Percentiles rank a stretch among this genome's conserved stretches.
These are phyloP conservation scores for Candida corydali DNA, from an alignment of 805 yeast species.

Conservation along the genomic window DNA sequence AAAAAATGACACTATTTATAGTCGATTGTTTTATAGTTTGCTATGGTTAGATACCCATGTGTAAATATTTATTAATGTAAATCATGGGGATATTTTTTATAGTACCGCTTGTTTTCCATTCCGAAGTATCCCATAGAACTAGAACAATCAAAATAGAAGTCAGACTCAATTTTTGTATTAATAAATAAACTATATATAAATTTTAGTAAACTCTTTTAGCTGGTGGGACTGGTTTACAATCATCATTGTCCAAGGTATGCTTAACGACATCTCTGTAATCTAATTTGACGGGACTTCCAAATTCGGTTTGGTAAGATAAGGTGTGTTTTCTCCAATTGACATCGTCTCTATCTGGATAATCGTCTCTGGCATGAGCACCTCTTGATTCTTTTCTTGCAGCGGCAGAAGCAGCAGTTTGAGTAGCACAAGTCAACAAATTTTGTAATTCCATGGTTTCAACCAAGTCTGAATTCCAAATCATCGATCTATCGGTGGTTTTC, in stretches of 20 bases:
- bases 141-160: too few relatives aligned
- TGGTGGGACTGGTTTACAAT: slow-evolving; percentile 96
- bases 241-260: slow-evolving; percentile 83
- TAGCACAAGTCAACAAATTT: slow-evolving; percentile 95
- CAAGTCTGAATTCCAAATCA: slow-evolving; percentile 98
- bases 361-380: slow-evolving; percentile 99
- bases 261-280: slow-evolving; percentile 82
- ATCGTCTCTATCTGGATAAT: slow-evolving; percentile 94
- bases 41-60: too few relatives aligned
- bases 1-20: too few relatives aligned
- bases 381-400: slow-evolving; percentile 96
- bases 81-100: too few relatives aligned
- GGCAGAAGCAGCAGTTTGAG: slow-evolving; percentile 92
- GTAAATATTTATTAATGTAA: too few relatives aligned
- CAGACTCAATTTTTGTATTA: slow-evolving; percentile 12
- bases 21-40: too few relatives aligned
- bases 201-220: slow-evolving; percentile 87
- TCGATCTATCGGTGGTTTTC: slow-evolving; percentile 89
- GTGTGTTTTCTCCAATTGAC: slow-evolving; percentile 98
- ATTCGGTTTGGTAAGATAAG: slow-evolving; percentile 78
- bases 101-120: too few relatives aligned
- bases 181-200: slow-evolving; percentile 5
- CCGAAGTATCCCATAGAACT: too few relatives aligned
- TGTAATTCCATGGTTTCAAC: slow-evolving; percentile 96
- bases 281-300: slow-evolving; percentile 69